These are phyloP conservation scores for Trichosanthes truncata DNA, from an alignment of 306 rosid species.

Conservation along the genomic window DNA sequence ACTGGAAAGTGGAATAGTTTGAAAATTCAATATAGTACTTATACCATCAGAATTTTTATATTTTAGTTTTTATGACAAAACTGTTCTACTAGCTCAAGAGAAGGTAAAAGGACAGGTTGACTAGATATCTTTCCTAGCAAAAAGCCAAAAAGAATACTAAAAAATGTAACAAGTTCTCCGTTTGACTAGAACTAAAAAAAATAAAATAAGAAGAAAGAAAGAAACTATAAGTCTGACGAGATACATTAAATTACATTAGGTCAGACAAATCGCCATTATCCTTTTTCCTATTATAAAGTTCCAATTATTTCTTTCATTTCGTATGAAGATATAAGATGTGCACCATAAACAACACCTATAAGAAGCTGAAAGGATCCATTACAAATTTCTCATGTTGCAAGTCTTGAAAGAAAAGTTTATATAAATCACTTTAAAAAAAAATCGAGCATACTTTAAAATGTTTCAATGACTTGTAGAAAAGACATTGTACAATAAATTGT, in stretches of 20 bases:
- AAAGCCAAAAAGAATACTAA: background rate
- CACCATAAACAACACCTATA: background rate
- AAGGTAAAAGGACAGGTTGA: background rate
- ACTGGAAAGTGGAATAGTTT: background rate
- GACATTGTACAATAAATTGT: background rate
- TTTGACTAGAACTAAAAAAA: background rate
- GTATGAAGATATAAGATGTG: background rate
- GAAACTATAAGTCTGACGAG: background rate
- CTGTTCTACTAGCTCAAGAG: background rate
- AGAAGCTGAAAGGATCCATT: background rate
- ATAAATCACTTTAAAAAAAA: background rate
- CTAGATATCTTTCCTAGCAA: background rate
- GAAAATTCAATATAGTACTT: background rate
- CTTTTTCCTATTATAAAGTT: background rate
- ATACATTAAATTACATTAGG: too few relatives aligned
- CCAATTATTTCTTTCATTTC: background rate
- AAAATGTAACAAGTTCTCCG: background rate
- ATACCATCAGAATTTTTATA: background rate
- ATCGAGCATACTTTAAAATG: background rate
- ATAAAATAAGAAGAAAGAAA: too few relatives aligned
- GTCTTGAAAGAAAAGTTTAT: too few relatives aligned
- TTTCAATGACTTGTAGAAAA: background rate
- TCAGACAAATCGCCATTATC: background rate
- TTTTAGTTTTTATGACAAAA: background rate
- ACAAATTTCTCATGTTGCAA: background rate